A percentile compares a stretch with the other conserved stretches of the same genome.
Evolutionary conservation across 1,139 yeast genomes (phyloP).

Genomic region (Magnusiomyces fungicola): DNA sequence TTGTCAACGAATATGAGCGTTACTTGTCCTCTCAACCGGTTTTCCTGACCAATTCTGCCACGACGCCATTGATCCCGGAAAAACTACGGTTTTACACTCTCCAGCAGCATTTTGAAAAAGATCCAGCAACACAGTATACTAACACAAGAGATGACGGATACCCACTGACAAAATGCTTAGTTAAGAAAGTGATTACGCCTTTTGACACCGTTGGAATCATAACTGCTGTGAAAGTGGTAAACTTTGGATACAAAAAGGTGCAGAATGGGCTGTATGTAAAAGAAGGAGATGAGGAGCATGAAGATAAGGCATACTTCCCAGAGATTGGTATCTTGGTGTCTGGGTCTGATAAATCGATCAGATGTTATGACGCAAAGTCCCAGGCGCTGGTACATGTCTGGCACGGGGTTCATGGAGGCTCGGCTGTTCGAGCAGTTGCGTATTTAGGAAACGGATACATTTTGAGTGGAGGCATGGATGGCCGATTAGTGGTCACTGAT

Average conservation of each 20-base stretch:
- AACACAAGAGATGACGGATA: not conserved
- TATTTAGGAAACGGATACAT: constrained; percentile 6
- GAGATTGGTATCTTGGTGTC: constrained; percentile 3
- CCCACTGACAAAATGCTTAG: not conserved
- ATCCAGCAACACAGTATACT: not conserved
- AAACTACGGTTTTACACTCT: constrained; percentile 1
- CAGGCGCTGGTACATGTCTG: constrained; percentile 3
- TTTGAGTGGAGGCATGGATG: constrained; percentile 14
- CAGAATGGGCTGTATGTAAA: not conserved
- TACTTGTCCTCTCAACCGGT: constrained; percentile 11
- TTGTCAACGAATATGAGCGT: constrained; percentile 12
- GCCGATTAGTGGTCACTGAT: constrained; percentile 10
- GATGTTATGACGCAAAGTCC: constrained; percentile 6
- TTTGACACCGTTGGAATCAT: constrained; percentile 10
- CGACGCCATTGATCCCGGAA: constrained; percentile 4
- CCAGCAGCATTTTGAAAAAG: not conserved
- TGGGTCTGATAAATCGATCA: constrained; percentile 10
- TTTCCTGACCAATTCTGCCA: constrained; percentile 5
- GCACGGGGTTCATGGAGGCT: constrained; percentile 9
- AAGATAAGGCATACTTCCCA: not conserved
- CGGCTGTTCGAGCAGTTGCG: constrained; percentile 10
- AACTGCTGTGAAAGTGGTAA: constrained; percentile 5
- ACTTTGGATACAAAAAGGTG: not conserved
- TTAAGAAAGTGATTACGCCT: constrained; percentile 2
- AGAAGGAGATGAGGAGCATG: not conserved